phyloP scores from a whole-genome alignment of 768 basidiomycete genomes.

The Tephrocybe sp. region DNA sequence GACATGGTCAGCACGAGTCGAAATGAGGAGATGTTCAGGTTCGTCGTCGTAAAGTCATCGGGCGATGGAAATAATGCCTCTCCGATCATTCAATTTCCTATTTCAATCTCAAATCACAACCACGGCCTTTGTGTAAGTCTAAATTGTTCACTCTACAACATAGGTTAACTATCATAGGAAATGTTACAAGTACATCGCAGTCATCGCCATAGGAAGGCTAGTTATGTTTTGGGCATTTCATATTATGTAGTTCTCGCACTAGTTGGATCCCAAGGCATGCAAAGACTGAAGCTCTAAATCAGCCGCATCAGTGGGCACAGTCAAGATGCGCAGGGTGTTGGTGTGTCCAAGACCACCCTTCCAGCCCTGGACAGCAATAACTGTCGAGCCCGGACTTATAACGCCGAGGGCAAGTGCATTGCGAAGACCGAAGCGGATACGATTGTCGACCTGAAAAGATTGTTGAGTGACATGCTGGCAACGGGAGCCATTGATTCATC shows the following conservation, averaged over 20 bases:
- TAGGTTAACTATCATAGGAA: background rate
- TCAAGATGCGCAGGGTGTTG: constrained; percentile 82
- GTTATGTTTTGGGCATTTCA: background rate
- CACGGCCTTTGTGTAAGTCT: too few relatives aligned
- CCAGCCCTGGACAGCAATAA: constrained; percentile 99
- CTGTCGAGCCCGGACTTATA: constrained; percentile 82
- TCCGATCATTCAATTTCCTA: too few relatives aligned
- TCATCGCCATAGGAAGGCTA: background rate
- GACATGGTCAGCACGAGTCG: constrained; percentile 3
- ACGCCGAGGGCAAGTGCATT: constrained; percentile 81
- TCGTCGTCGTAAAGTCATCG: too few relatives aligned
- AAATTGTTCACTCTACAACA: too few relatives aligned
- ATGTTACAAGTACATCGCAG: constrained; percentile 1
- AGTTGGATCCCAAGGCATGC: constrained; percentile 28
- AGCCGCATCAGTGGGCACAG: constrained; percentile 77
- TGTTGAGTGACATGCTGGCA: constrained; percentile 10
- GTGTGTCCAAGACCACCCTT: constrained; percentile 96
- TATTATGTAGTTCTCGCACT: background rate
- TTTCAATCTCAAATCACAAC: too few relatives aligned
- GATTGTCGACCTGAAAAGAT: constrained; percentile 71
- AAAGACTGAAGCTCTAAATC: constrained; percentile 74
- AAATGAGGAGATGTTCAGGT: background rate
- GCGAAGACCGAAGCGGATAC: constrained; percentile 84
- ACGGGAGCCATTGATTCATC: constrained; percentile 22
- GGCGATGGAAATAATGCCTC: background rate